A percentile compares a stretch with the other conserved stretches of the same genome.
These are phyloP conservation scores for Crepidotus variabilis DNA, from an alignment of 768 basidiomycete genomes.

Conservation along the genomic window DNA sequence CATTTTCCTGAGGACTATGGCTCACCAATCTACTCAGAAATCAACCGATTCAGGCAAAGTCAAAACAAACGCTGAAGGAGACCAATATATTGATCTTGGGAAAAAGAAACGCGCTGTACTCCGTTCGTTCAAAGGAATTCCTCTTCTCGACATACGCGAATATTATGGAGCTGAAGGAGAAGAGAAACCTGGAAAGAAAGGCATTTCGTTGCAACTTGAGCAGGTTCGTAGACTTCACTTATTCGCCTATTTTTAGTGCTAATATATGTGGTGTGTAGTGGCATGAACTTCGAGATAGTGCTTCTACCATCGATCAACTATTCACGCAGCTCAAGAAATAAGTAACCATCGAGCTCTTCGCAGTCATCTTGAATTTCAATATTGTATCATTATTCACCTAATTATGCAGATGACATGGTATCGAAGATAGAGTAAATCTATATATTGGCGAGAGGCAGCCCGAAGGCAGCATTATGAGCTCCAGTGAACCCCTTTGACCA, in stretches of 20 bases:
- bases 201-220: conserved; percentile 61
- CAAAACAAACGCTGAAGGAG: conserved; percentile 30
- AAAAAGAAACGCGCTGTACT: conserved; percentile 70
- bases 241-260: background rate
- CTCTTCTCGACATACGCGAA: conserved; percentile 71
- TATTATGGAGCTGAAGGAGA: conserved; percentile 54
- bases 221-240: conserved; percentile 41
- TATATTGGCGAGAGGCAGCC: conserved; percentile 36
- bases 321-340: conserved; percentile 35
- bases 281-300: conserved; percentile 46
- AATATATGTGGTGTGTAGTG: conserved; percentile 36
- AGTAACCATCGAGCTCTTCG: conserved; percentile 2
- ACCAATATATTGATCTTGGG: conserved; percentile 65
- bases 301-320: conserved; percentile 47
- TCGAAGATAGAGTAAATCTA: conserved; percentile 4
- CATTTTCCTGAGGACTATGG: background rate
- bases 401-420: conserved; percentile 2
- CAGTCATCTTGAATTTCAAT: conserved; percentile 1
- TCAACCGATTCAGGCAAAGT: conserved; percentile 15
- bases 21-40: background rate
- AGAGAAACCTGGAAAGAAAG: conserved; percentile 79
- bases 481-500: conserved; percentile 56
- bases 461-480: conserved; percentile 70
- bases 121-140: conserved; percentile 42
- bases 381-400: conserved; percentile 1